A percentile compares a stretch with the other conserved stretches of the same genome.
phyloP scores from a whole-genome alignment of 306 rosid genomes.

The Canavalia gladiata region DNA sequence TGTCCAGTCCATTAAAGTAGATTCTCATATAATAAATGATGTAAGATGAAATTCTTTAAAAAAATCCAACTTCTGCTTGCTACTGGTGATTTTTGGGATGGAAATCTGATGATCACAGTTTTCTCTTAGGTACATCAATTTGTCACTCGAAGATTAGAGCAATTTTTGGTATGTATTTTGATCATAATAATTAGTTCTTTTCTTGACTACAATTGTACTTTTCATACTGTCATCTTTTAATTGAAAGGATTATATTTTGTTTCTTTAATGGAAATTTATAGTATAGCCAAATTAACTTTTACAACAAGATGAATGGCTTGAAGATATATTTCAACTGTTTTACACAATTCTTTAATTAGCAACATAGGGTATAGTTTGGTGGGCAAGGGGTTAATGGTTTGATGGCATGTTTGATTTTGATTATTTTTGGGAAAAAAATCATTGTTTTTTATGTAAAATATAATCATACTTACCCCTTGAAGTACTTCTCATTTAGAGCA shows the following conservation, averaged over 20 bases:
- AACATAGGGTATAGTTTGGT: background rate
- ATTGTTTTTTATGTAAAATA: background rate
- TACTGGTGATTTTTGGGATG: conserved; percentile 20
- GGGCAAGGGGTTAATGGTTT: background rate
- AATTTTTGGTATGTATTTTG: conserved; percentile 75
- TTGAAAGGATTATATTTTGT: background rate
- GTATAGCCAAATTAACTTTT: conserved; percentile 3
- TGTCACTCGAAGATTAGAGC: conserved; percentile 90
- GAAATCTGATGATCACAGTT: conserved; percentile 42
- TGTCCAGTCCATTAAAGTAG: conserved; percentile 75
- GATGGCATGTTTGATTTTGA: background rate
- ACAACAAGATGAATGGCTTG: background rate
- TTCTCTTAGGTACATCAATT: conserved; percentile 76
- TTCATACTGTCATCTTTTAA: conserved; percentile 11
- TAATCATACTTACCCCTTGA: background rate
- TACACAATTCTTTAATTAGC: background rate
- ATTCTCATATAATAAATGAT: conserved; percentile 61
- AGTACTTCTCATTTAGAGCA: background rate
- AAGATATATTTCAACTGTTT: background rate
- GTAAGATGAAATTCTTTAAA: conserved; percentile 55
- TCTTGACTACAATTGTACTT: background rate
- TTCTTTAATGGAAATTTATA: background rate
- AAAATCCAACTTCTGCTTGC: conserved; percentile 23
- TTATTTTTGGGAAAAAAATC: background rate
- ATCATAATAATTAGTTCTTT: conserved; percentile 30